Percentiles rank a stretch among this genome's conserved stretches.
phyloP scores from a whole-genome alignment of 148 eudicot genomes.

The Linanthus parryae region DNA sequence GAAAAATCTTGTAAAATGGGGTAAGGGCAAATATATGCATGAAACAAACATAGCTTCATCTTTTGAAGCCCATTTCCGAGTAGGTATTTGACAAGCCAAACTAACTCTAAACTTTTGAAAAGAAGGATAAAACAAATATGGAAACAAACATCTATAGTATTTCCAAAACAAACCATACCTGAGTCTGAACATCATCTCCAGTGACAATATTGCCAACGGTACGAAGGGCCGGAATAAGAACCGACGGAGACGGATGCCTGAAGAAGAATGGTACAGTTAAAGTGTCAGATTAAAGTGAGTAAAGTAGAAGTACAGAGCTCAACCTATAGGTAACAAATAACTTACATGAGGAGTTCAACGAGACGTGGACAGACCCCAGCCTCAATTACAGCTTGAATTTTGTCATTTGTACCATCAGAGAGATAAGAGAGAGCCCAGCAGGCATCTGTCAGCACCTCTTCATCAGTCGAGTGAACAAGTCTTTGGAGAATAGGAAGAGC shows the following conservation, averaged over 20 bases:
- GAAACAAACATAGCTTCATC: neutral
- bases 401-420: conserved; percentile 9
- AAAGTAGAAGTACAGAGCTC: neutral
- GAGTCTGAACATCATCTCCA: conserved; percentile 37
- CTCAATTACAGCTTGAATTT: conserved; percentile 8
- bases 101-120: too few species aligned
- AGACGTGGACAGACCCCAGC: conserved; percentile 4
- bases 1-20: too few species aligned
- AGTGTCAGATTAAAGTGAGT: neutral
- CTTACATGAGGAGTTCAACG: conserved; percentile 8
- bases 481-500: neutral
- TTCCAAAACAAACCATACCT: too few species aligned
- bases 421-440: conserved; percentile 8
- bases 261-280: neutral
- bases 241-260: conserved; percentile 33
- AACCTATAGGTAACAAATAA: neutral
- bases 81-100: neutral
- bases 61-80: neutral
- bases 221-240: conserved; percentile 32
- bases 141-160: too few species aligned
- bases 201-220: conserved; percentile 35
- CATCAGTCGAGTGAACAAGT: conserved; percentile 5
- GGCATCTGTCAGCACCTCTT: conserved; percentile 1
- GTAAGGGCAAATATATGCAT: too few species aligned
- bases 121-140: too few species aligned